Evolutionary conservation across 2,329 filamentous ascomycete species (phyloP), one percentile per base, ranked within the genome.

Genomic region (Fusarium oligoseptatum): DNA sequence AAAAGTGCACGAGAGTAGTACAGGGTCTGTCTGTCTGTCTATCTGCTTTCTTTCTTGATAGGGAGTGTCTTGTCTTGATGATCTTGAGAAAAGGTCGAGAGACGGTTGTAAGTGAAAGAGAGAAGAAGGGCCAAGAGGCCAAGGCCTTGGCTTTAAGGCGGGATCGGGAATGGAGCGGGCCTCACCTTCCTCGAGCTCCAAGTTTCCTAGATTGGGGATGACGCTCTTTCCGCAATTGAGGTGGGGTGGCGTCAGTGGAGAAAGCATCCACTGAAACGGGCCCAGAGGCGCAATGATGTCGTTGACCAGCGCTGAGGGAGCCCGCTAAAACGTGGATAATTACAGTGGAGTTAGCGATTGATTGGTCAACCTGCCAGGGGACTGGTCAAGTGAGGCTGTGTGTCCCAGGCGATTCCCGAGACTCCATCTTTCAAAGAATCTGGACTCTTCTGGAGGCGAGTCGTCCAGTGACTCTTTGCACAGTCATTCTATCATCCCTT

Each of bases 141-240:
- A 70, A 73, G 65, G 58, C 50, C 74, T 76, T 76, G 74, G 74
- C 74, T 76, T 76, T 76, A 76, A 75, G 74, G 64, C 61, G 52
- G 60, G 20, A 66, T 67, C 50, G 56, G 56, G 64, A 70, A 67
- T 58, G 34, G 24, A 56, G 50, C 48, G 60, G 62, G 34, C 15
- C 32, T 58, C 36, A 24, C n/a, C n/a, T 36, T 37, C 52, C 27
- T 52, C 8, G 27, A 36, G 29, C 11, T 37, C 56, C 52, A 60
- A 36, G 41, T 64, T 36, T 66, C 37, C 66, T 24, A 56, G 56
- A 68, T 68, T 43, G 36, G 43, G 50, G 66, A 74, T 73, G 62
- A 75, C 70, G 70, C 67, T 67, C 29, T 60, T 57, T 58, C 50
- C 48, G 37, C 9, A 52, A 11, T 32, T 32, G 27, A n/a, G 17